phyloP scores from a whole-genome alignment of 768 basidiomycete species.

The Amanita phalloides region DNA sequence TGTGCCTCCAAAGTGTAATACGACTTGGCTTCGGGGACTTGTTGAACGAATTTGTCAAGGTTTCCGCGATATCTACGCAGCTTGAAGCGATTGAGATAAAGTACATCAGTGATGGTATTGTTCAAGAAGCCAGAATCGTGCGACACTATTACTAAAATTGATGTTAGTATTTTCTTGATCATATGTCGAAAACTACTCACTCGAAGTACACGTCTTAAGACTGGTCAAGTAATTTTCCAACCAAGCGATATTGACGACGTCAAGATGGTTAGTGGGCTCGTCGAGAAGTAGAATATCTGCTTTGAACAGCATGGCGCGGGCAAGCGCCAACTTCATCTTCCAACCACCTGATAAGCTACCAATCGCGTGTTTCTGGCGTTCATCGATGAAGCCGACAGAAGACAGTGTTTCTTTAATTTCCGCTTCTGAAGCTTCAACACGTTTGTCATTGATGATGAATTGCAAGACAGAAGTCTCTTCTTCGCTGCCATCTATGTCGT shows the following conservation, averaged over 20 bases:
- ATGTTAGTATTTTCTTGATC: background rate
- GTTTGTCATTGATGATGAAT: constrained; percentile 81
- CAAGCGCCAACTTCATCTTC: constrained; percentile 99
- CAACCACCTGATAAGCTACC: constrained; percentile 94
- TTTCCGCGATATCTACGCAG: constrained; percentile 91
- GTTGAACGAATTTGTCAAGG: constrained; percentile 88
- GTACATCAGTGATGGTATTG: constrained; percentile 96
- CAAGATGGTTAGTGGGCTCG: constrained; percentile 95
- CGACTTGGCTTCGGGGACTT: constrained; percentile 93
- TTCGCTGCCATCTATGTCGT: constrained; percentile 96
- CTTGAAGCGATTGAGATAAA: constrained; percentile 98
- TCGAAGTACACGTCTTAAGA: constrained; percentile 88
- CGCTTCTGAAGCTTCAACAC: constrained; percentile 56
- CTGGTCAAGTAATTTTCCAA: constrained; percentile 86
- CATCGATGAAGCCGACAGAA: constrained; percentile 86
- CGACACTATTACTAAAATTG: constrained; percentile 75
- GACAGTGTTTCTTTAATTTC: constrained; percentile 76
- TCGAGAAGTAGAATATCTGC: constrained; percentile 95
- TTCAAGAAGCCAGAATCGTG: constrained; percentile 98
- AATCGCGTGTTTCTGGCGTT: constrained; percentile 77
- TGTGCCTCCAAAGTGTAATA: constrained; percentile 95
- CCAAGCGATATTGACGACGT: constrained; percentile 97
- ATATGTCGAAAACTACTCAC: constrained; percentile 24
- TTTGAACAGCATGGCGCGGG: constrained; percentile 95
- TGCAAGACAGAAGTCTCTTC: constrained; percentile 83